Percentiles rank a stretch among this genome's conserved stretches.
These are phyloP conservation scores for Diversispora epigaea DNA, from an alignment of 192 early-diverging fungal species.

Conservation along the genomic window DNA sequence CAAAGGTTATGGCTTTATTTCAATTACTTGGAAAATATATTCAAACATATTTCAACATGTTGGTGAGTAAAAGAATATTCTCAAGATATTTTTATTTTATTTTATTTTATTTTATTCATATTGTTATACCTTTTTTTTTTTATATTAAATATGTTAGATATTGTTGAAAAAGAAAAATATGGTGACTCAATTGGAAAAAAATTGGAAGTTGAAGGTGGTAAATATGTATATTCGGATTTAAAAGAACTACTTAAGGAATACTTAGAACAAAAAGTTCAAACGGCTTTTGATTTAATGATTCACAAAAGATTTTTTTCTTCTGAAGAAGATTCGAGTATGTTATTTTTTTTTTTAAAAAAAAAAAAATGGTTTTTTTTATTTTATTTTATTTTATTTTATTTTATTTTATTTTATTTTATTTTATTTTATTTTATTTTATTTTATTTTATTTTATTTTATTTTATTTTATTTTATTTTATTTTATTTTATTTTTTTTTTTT, in stretches of 20 bases:
- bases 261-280: constrained; percentile 78
- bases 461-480: background rate
- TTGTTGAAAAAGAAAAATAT: constrained; percentile 63
- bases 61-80: constrained; percentile 39
- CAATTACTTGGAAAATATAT: constrained; percentile 91
- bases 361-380: too few relatives aligned
- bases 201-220: constrained; percentile 62
- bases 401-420: background rate
- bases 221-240: constrained; percentile 73
- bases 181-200: constrained; percentile 63
- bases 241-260: constrained; percentile 89
- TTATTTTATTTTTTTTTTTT: too few relatives aligned
- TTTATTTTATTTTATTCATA: background rate
- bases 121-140: background rate
- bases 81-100: background rate
- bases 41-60: constrained; percentile 87
- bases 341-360: constrained; percentile 1
- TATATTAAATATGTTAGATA: constrained; percentile 44
- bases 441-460: background rate
- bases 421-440: background rate
- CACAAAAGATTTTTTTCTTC: constrained; percentile 78
- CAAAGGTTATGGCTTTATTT: constrained; percentile 82
- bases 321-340: constrained; percentile 61
- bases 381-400: background rate
- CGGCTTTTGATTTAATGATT: constrained; percentile 66